Conservation (phyloP, 805 yeast species). For the Saturnispora besseyi region DNA sequence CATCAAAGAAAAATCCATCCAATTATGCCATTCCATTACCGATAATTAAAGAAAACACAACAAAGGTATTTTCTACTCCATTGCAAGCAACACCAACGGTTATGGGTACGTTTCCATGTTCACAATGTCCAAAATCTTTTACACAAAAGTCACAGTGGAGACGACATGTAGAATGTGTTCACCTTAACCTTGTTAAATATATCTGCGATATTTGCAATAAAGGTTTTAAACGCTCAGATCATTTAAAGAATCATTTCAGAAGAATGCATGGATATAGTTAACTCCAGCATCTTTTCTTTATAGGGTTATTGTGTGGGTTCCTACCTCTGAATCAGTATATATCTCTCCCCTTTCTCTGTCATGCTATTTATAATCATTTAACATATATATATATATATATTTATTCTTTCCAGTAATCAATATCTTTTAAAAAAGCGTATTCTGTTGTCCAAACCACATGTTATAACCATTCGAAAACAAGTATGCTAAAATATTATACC, state of each 20-base stretch:
- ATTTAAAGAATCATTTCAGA: slow-evolving; percentile 54
- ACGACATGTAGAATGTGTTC: slow-evolving; percentile 60
- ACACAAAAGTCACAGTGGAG: slow-evolving; percentile 59
- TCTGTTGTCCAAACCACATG: too few relatives aligned
- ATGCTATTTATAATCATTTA: too few relatives aligned
- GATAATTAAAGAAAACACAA: not conserved
- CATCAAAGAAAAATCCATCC: not conserved
- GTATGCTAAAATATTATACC: too few relatives aligned
- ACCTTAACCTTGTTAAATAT: slow-evolving; percentile 42
- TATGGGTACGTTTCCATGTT: slow-evolving; percentile 20
- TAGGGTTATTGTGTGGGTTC: not conserved
- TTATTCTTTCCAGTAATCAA: too few relatives aligned
- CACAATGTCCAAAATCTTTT: slow-evolving; percentile 35
- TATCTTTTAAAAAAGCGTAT: too few relatives aligned
- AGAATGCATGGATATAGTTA: slow-evolving; percentile 22
- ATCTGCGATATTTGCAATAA: slow-evolving; percentile 50
- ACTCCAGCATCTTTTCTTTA: not conserved
- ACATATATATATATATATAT: too few relatives aligned
- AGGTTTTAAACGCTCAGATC: slow-evolving; percentile 59
- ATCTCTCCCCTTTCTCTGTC: not conserved
- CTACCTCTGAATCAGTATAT: not conserved
- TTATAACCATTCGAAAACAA: too few relatives aligned
- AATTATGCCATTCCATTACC: not conserved
- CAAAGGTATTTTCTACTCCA: not conserved
- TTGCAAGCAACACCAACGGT: not conserved